Evolutionary conservation across 768 basidiomycete species (phyloP), one percentile per base, ranked within the genome.

Genomic region (Boletus rubescentipes): DNA sequence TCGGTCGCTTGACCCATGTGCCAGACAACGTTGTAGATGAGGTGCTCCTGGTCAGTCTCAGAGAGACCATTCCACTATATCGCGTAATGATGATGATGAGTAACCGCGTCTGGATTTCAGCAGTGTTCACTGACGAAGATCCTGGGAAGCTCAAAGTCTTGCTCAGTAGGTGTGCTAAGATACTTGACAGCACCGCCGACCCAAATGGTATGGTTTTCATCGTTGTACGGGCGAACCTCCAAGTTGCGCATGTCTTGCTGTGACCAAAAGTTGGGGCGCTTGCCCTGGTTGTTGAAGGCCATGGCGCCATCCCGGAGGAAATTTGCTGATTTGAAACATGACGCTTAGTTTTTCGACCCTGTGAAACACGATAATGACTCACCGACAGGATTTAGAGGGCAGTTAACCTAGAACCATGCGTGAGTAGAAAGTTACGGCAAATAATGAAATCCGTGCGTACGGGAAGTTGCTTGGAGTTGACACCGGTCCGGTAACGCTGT

Each of bases 201-300:
- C 75, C 76, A 76, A 41, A 68, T 64, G 42, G 73, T 75, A 50
- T 76, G 74, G 30, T 72, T 74, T 15, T 75, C 75, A 30, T 74
- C 70, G 34, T 71, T 65, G 57, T 72, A 76, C 6, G 26, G 65
- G 7, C 69, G 67, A 20, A 62, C 59, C 31, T 60, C 63, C 20
- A 77, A 63, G 37, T 70, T 58, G 44, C 75, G 67, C 46, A 65
- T 54, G 49, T 68, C 63, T 43, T 69, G 64, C 26, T 74, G 73
- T 3, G 75, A 74, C 51, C 68, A 61, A 59, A 72, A 74, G 57
- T 74, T 72, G 20, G 73, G 73, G 23, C 73, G 74, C 21, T 62
- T 68, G n/a, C 74, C 74, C 56, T 75, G 73, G 54, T 75, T 75
- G n/a, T n/a, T n/a, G n/a, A n/a, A n/a, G n/a, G n/a, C n/a, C n/a